A percentile compares a stretch with the other conserved stretches of the same genome.
phyloP scores from a whole-genome alignment of 768 basidiomycete genomes.

The Tylopilus subfusipes region DNA sequence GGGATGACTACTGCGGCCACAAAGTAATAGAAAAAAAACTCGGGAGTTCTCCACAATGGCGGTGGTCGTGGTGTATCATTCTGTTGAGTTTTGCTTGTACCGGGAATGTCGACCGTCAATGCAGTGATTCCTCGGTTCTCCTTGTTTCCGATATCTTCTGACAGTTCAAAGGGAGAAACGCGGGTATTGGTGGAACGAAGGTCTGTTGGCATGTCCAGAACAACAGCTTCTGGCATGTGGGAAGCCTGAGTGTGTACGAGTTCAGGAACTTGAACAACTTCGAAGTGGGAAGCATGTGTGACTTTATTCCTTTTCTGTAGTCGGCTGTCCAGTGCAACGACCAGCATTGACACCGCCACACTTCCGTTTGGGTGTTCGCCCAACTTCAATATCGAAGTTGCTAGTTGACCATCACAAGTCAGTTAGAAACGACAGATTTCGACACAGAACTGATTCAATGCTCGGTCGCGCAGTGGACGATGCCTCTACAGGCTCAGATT shows the following conservation, averaged over 20 bases:
- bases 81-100: slow-evolving; percentile 32
- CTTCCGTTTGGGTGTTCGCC: no score
- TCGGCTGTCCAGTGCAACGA: no score
- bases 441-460: slow-evolving; percentile 30
- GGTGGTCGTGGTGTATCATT: slow-evolving; percentile 31
- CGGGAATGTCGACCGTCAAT: slow-evolving; percentile 58
- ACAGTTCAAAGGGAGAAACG: slow-evolving; percentile 16
- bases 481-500: slow-evolving; percentile 88
- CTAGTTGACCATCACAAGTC: slow-evolving; percentile 18
- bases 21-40: slow-evolving; percentile 76
- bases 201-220: slow-evolving; percentile 36
- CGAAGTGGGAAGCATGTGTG: not conserved
- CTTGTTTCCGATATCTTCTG: slow-evolving; percentile 6
- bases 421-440: slow-evolving; percentile 18
- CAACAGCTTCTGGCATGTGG: slow-evolving; percentile 29
- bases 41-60: slow-evolving; percentile 73
- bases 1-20: slow-evolving; percentile 61
- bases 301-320: slow-evolving; percentile 13
- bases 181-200: slow-evolving; percentile 15
- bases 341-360: no score
- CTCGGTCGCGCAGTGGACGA: slow-evolving; percentile 66
- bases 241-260: no score
- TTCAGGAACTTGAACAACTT: not conserved
- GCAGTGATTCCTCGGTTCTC: slow-evolving; percentile 33
- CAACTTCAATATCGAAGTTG: slow-evolving; percentile 3